These are phyloP conservation scores for Hymenoscyphus infarciens DNA, from an alignment of 2,329 filamentous ascomycete genomes.

Conservation along the genomic window DNA sequence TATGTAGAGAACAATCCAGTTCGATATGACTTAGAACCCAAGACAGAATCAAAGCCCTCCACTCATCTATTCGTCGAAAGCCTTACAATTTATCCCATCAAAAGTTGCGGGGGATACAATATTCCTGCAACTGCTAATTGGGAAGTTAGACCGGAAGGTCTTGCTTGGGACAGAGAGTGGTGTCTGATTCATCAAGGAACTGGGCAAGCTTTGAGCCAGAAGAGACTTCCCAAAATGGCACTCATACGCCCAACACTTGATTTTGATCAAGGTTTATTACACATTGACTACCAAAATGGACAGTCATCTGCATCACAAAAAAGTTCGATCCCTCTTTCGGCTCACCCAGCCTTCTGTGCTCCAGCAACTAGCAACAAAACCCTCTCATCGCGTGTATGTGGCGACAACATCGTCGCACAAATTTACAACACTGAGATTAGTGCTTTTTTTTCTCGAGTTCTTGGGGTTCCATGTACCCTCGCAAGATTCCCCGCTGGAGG, in stretches of 20 bases:
- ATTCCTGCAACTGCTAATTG: slow-evolving; percentile 63
- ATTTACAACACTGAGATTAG: slow-evolving; percentile 67
- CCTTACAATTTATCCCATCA: slow-evolving; percentile 83
- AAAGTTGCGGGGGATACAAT: slow-evolving; percentile 80
- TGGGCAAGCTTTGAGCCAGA: slow-evolving; percentile 81
- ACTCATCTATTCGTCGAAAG: slow-evolving; percentile 51
- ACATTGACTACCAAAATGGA: slow-evolving; percentile 50
- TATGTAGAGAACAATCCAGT: slow-evolving; percentile 36
- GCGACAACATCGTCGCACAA: slow-evolving; percentile 69
- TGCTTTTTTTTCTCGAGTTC: slow-evolving; percentile 69
- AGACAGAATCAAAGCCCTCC: background rate
- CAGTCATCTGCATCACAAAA: slow-evolving; percentile 32
- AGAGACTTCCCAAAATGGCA: slow-evolving; percentile 83
- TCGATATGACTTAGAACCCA: background rate
- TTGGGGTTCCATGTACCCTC: slow-evolving; percentile 77
- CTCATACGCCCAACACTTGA: slow-evolving; percentile 74
- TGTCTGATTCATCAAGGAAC: slow-evolving; percentile 87
- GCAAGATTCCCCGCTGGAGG: slow-evolving; percentile 76
- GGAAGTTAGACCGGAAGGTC: slow-evolving; percentile 76
- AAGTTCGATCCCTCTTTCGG: slow-evolving; percentile 61
- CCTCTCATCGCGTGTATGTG: slow-evolving; percentile 70
- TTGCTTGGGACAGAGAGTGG: slow-evolving; percentile 96
- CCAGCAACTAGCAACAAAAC: slow-evolving; percentile 38
- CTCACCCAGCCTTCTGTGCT: slow-evolving; percentile 57
- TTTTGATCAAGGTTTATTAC: slow-evolving; percentile 61